Evolutionary conservation across 176 grass and related monocot species (phyloP).

Genomic region (Hordeum vulgare): MorexV3_pseudomolecules_assembly NC_058520.1:70642034-70642533

Average conservation of each 20-base stretch:
- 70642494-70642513: background rate
- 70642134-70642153: no score
- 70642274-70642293: no score
- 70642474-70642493: background rate
- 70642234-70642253: no score
- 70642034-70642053: background rate
- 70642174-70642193: no score
- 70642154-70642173: no score
- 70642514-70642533: background rate
- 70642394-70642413: slow-evolving; percentile 85
- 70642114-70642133: no score
- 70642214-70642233: no score
- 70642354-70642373: slow-evolving; percentile 85
- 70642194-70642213: no score
- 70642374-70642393: slow-evolving; percentile 96
- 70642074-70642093: background rate
- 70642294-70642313: no score
- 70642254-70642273: no score
- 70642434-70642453: background rate
- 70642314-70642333: slow-evolving; percentile 16
- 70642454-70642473: background rate
- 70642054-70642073: background rate
- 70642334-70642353: slow-evolving; percentile 96
- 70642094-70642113: no score
- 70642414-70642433: slow-evolving; percentile 38